These are phyloP conservation scores for Colletotrichum echinochloae DNA, from an alignment of 2,329 filamentous ascomycete genomes.

Conservation along the genomic window DNA sequence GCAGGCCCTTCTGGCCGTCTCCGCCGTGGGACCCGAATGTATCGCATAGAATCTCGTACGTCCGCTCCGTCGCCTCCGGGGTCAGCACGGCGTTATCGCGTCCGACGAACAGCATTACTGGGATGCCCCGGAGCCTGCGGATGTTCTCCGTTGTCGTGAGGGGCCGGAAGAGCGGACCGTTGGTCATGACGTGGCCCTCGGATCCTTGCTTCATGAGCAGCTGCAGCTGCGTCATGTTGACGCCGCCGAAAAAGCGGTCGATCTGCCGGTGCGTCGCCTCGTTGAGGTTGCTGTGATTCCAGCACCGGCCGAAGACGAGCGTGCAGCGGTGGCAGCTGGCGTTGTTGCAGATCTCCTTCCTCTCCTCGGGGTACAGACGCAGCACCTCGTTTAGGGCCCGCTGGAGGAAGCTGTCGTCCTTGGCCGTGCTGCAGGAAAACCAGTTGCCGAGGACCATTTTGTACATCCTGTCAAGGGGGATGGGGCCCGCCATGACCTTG, in stretches of 20 bases:
- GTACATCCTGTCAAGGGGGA: slow-evolving; percentile 65
- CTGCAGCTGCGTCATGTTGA: slow-evolving; percentile 68
- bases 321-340: slow-evolving; percentile 70
- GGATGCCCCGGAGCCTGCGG: slow-evolving; percentile 61
- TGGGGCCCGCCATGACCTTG: slow-evolving; percentile 63
- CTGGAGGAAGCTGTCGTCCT: slow-evolving; percentile 62
- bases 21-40: slow-evolving; percentile 58
- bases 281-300: slow-evolving; percentile 75
- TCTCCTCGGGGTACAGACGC: slow-evolving; percentile 66
- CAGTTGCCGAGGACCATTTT: slow-evolving; percentile 61
- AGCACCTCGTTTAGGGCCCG: slow-evolving; percentile 65
- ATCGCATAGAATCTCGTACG: slow-evolving; percentile 65
- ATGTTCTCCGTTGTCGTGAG: slow-evolving; percentile 65
- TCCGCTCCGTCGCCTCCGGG: slow-evolving; percentile 64
- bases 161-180: slow-evolving; percentile 59
- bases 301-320: slow-evolving; percentile 72
- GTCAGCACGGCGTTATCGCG: slow-evolving; percentile 68
- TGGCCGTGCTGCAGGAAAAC: slow-evolving; percentile 64
- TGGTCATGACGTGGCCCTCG: slow-evolving; percentile 63
- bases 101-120: slow-evolving; percentile 68
- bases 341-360: slow-evolving; percentile 70
- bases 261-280: slow-evolving; percentile 73
- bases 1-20: slow-evolving; percentile 47
- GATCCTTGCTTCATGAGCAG: slow-evolving; percentile 69
- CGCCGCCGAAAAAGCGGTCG: slow-evolving; percentile 71